phyloP scores from a whole-genome alignment of 129 eudicot species.

The Mikania micrantha region DNA sequence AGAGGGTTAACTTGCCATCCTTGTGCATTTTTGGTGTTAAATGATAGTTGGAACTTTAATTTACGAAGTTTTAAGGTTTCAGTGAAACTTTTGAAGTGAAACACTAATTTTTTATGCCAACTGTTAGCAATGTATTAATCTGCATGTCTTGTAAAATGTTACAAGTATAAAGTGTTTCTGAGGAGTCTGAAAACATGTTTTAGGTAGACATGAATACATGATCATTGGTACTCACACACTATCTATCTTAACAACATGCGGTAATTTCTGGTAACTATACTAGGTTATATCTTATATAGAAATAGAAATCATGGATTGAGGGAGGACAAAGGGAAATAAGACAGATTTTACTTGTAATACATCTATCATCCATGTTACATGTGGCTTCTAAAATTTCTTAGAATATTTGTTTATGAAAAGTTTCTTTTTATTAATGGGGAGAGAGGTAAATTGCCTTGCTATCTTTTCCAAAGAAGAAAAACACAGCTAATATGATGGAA shows the following conservation, averaged over 20 bases:
- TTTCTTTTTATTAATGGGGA: too few relatives aligned
- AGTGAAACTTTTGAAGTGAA: background rate
- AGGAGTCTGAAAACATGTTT: background rate
- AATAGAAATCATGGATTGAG: background rate
- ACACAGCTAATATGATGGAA: background rate
- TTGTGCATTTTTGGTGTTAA: background rate
- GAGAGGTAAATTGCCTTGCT: too few relatives aligned
- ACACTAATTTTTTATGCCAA: background rate
- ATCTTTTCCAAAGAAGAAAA: background rate
- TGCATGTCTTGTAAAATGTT: constrained; percentile 1
- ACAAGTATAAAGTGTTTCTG: background rate
- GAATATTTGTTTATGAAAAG: too few relatives aligned
- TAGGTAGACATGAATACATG: background rate
- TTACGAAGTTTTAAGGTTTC: background rate
- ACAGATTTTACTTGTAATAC: background rate
- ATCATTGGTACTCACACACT: background rate
- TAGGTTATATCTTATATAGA: background rate
- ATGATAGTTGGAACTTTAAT: background rate
- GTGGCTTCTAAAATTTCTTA: too few relatives aligned
- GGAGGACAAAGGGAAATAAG: background rate
- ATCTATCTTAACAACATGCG: background rate
- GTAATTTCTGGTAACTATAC: background rate
- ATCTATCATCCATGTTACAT: too few relatives aligned
- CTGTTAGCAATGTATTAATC: background rate
- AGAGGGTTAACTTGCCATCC: background rate